These are phyloP conservation scores for Oryza glaberrima DNA, from an alignment of 176 grass and related monocot genomes.

Conservation along the genomic window DNA sequence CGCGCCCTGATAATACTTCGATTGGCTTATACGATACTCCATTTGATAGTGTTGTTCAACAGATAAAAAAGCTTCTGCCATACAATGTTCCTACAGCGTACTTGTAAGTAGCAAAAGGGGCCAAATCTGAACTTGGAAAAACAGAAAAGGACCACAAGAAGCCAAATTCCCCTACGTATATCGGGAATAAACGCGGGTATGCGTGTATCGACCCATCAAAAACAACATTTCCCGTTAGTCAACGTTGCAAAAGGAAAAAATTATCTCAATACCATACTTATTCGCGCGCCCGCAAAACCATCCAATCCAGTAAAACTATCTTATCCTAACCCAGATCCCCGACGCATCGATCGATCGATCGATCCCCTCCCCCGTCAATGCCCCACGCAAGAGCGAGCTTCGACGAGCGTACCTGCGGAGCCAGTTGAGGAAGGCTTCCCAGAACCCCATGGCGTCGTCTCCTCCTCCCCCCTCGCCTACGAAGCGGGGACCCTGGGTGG, in stretches of 20 bases:
- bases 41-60: neutral
- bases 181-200: neutral
- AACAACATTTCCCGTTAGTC: neutral
- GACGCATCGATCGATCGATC: neutral
- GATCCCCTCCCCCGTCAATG: slow-evolving; percentile 29
- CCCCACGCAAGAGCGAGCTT: neutral
- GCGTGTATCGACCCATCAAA: neutral
- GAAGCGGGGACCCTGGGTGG: neutral
- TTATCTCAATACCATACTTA: neutral
- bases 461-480: neutral
- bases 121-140: slow-evolving; percentile 14
- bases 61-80: neutral
- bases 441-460: slow-evolving; percentile 70
- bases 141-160: neutral
- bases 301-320: neutral
- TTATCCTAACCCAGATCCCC: slow-evolving; percentile 47
- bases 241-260: neutral
- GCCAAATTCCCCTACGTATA: neutral
- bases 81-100: neutral
- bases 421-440: slow-evolving; percentile 99
- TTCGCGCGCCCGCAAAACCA: neutral
- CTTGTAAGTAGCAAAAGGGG: neutral
- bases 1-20: neutral
- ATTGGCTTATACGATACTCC: neutral
- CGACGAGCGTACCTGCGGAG: slow-evolving; percentile 65